Percentiles rank a stretch among this genome's conserved stretches.
Conservation (phyloP, 2,329 filamentous ascomycete species). For the Ceratocystis harringtonii region DNA sequence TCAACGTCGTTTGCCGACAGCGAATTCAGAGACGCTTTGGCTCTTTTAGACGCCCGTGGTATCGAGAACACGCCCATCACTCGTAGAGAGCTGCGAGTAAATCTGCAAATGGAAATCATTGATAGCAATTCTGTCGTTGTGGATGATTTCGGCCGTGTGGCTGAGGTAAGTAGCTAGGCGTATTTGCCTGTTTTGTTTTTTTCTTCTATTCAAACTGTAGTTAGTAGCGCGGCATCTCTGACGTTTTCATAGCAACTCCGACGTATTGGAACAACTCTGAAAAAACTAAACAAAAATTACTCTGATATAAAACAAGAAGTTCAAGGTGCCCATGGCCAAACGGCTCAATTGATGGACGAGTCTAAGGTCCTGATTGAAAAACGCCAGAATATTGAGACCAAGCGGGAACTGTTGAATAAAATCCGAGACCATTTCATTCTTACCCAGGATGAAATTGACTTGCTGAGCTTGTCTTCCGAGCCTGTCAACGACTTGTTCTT, state of each 20-base stretch:
- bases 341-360: conserved; percentile 60
- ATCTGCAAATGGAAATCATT: conserved; percentile 84
- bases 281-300: conserved; percentile 64
- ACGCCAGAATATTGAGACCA: conserved; percentile 59
- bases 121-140: conserved; percentile 83
- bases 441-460: conserved; percentile 62
- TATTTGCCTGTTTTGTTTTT: neutral
- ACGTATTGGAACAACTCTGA: conserved; percentile 65
- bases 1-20: conserved; percentile 86
- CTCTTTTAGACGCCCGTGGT: conserved; percentile 57
- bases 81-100: conserved; percentile 61
- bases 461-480: conserved; percentile 62
- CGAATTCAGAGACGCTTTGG: conserved; percentile 74
- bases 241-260: conserved; percentile 54
- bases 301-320: conserved; percentile 68
- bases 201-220: neutral
- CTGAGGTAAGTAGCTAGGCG: conserved; percentile 47
- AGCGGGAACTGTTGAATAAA: conserved; percentile 60
- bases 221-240: neutral
- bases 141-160: conserved; percentile 73
- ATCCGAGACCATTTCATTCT: conserved; percentile 76
- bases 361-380: conserved; percentile 58
- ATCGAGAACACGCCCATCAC: conserved; percentile 62
- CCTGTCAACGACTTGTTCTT: conserved; percentile 82
- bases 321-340: conserved; percentile 57